Conservation (phyloP, 73 alveolate genomes). For the Paramecium biaurelia region DNA sequence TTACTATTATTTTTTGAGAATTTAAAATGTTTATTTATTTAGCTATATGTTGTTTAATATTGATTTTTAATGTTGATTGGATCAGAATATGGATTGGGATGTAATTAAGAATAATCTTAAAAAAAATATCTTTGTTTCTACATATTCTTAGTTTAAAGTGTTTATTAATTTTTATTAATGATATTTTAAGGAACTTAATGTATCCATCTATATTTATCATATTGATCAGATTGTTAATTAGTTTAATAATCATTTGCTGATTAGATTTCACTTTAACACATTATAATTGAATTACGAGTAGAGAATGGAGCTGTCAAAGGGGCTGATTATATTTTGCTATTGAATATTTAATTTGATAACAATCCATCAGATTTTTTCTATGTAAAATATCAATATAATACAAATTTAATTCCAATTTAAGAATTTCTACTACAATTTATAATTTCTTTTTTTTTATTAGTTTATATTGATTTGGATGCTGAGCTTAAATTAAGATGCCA, state of each 20-base stretch:
- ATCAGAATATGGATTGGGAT: not conserved
- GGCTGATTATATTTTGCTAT: not conserved
- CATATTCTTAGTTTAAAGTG: not conserved
- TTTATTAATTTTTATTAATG: not conserved
- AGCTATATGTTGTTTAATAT: not conserved
- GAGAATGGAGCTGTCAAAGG: not conserved
- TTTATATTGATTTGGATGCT: not conserved
- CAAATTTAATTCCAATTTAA: not conserved
- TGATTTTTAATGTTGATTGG: not conserved
- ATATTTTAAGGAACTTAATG: not conserved
- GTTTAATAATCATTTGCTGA: not conserved
- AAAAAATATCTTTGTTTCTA: not conserved
- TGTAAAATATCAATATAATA: not conserved
- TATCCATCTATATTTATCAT: not conserved
- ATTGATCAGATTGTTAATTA: not conserved
- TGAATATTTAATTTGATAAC: not conserved
- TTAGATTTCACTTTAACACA: not conserved
- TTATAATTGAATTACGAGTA: not conserved
- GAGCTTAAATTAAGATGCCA: not conserved
- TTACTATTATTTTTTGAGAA: not conserved
- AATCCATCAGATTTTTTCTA: not conserved
- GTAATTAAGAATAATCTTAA: not conserved
- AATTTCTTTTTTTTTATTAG: not conserved
- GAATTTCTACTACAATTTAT: not conserved
- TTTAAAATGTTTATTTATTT: not conserved